Conservation (phyloP, 176 grass and related monocot species). For the Oryza rufipogon region DNA sequence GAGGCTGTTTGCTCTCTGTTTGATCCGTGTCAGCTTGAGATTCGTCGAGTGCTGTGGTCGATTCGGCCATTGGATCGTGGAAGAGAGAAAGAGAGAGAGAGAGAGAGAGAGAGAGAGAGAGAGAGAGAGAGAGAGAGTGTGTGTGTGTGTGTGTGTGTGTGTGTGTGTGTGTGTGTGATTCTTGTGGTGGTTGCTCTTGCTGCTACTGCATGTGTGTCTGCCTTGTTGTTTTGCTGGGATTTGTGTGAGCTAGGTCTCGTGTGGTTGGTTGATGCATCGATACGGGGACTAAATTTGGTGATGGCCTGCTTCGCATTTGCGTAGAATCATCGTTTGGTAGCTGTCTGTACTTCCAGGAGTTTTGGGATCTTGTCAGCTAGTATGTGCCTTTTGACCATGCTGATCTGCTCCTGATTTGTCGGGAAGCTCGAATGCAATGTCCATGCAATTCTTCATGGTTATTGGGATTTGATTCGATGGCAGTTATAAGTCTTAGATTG, state of each 20-base stretch:
- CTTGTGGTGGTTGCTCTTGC: not conserved
- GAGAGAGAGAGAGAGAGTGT: too few relatives aligned
- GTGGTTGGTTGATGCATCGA: not conserved
- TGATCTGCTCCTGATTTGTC: not conserved
- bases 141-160: not conserved
- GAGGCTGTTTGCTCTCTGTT: too few relatives aligned
- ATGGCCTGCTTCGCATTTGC: not conserved
- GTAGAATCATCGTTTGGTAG: constrained; percentile 7
- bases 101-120: too few relatives aligned
- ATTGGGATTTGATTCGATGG: not conserved
- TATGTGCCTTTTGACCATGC: constrained; percentile 8
- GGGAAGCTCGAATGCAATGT: constrained; percentile 17
- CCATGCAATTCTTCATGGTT: not conserved
- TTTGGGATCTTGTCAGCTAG: constrained; percentile 29
- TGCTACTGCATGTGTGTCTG: not conserved
- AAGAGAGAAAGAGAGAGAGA: not conserved
- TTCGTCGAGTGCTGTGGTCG: not conserved
- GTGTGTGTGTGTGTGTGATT: not conserved
- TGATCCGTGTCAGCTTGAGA: constrained; percentile 1
- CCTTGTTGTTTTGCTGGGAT: constrained; percentile 11
- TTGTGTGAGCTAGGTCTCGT: constrained; percentile 1
- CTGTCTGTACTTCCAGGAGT: not conserved
- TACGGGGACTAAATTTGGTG: not conserved
- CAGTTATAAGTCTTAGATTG: not conserved
- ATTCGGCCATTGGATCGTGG: constrained; percentile 19